Evolutionary conservation across 2,329 filamentous ascomycete species (phyloP).

Genomic region (Microdochium nivale): DNA sequence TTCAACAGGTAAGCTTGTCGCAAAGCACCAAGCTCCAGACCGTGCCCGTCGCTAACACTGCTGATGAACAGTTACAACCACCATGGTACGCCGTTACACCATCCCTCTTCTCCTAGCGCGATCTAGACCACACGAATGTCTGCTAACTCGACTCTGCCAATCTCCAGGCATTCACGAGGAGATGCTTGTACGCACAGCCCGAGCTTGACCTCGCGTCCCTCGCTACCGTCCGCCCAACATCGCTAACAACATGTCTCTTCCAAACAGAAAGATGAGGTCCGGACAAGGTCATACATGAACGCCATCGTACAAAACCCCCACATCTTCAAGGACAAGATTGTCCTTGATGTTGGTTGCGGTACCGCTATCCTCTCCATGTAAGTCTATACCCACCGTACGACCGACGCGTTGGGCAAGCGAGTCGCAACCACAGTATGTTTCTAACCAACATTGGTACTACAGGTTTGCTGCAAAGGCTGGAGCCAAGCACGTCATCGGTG

Average conservation of each 20-base stretch:
- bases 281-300: conserved; percentile 93
- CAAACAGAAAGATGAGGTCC: conserved; percentile 89
- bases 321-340: conserved; percentile 73
- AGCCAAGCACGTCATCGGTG: conserved; percentile 96
- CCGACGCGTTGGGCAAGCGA: no score
- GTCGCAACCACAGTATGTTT: not conserved
- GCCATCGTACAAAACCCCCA: conserved; percentile 96
- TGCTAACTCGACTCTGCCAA: not conserved
- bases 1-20: conserved; percentile 71
- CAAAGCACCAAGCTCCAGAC: not conserved
- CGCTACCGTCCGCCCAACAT: conserved; percentile 1
- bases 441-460: conserved; percentile 7
- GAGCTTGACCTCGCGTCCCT: conserved; percentile 10
- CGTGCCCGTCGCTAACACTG: conserved; percentile 2
- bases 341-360: conserved; percentile 95
- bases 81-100: conserved; percentile 58
- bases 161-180: conserved; percentile 83
- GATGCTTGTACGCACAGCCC: conserved; percentile 70
- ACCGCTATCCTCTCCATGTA: conserved; percentile 98
- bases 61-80: conserved; percentile 73
- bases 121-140: not conserved
- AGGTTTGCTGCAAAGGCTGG: conserved; percentile 97
- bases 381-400: conserved; percentile 20
- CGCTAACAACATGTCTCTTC: not conserved
- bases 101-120: not conserved